Base-by-base conservation (phyloP, 2,329 filamentous ascomycete genomes). In the Neopestalotiopsis rosae region DNA sequence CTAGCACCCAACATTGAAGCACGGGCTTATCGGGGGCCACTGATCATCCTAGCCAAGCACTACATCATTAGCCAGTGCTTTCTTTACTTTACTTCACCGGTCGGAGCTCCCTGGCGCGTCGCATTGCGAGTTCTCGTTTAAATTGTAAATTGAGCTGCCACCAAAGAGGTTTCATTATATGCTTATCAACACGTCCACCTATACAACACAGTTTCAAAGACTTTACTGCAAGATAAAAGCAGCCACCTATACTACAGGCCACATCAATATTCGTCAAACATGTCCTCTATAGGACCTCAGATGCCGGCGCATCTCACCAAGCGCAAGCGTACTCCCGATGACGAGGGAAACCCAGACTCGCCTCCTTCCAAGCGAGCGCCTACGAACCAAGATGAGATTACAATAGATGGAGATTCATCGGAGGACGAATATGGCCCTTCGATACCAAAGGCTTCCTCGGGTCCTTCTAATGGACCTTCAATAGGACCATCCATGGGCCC, bases 201-300 rank as follows among this genome's bases (percentile, higher is more conserved):
- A 38, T 7, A 38, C 1, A 9, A 38, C 6, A 38, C 34, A 10
- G 34, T 3, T 38, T 10, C 10, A 10, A 38, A 38, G 6, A 38
- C 6, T 38, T 28, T 38, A 10, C 10, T 38, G 10, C 34, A 38
- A 38, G 6, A 38, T 10, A 1, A 7, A 10, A 38, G 34, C 34
- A 38, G 34, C 10, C 6, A 38, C 34, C 6, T 38, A 28, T 38
- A 10, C 2, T 10, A 10, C 2, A 34, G 28, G n/a, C 12, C 13
- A 24, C n/a, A 10, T 10, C 57, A 59, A 59, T 32, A 30, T 17
- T 4, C 20, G 2, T 59, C 38, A 28, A 80, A 20, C 24, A 93
- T 93, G 91, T 83, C 90, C 65, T 89, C 88, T 42, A 90, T 93
- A 76, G 92, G 92, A 5, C 92, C 93, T 14, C 85, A 90, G 70